Evolutionary conservation across 2,329 filamentous ascomycete genomes (phyloP), one percentile per base, ranked within the genome.

Genomic region (Penicillium sp.): DNA sequence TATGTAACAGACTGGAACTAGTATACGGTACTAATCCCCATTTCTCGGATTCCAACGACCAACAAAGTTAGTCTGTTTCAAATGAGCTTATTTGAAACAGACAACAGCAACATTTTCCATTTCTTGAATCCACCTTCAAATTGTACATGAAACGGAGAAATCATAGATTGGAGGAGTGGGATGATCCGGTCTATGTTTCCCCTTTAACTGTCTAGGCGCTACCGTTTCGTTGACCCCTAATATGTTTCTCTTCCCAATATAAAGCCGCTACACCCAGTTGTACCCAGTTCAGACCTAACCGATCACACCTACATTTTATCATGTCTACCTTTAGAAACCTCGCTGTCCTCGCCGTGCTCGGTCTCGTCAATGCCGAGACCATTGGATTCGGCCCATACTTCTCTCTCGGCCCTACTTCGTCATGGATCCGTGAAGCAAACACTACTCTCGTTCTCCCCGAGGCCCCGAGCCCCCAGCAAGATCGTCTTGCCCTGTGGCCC

Each of bases 401-500:
- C 56, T 68, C 65, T 24, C 60, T 69, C 39, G 69, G 69, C 3
- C 67, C 67, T 40, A 68, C 67, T 3, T 49, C 58, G 31, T 69
- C 65, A 24, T 70, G 65, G 63, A 71, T 72, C 42, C 62, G 67
- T 13, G 66, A 69, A 45, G 65, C 69, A 4, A 68, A 55, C 13
- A 69, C 68, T 5, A 72, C 68, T 0, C 48, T 71, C 9, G 63
- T 69, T 1, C 60, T 70, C 8, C 68, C 68, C 1, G 53, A 64
- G 7, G 59, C 59, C 1, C 69, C 67, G 4, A 67, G 52, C 39
- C 62, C 62, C 3, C 55, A 65, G 45, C 47, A 53, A 6, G 66
- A 68, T 38, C 64, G 67, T n/a, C 65, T 71, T 8, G 67, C 68
- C 2, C 56, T 72, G 6, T 72, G 68, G 68, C 66, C 67, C 3